phyloP scores from a whole-genome alignment of 495 filamentous ascomycete genomes.

The Xylaria acuta region DNA sequence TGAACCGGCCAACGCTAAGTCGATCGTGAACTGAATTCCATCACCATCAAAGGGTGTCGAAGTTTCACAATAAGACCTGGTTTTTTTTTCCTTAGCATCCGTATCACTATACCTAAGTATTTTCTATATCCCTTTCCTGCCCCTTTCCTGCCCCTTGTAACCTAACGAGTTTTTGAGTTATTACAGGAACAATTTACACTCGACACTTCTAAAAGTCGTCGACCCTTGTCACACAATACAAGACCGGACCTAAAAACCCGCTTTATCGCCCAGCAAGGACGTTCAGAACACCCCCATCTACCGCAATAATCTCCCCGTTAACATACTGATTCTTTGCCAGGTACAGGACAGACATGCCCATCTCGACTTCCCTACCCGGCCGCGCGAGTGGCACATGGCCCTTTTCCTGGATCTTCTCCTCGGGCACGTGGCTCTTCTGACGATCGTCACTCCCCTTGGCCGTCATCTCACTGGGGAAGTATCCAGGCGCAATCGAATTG shows the following conservation, averaged over 20 bases:
- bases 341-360: slow-evolving; percentile 63
- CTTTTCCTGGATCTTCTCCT: slow-evolving; percentile 58
- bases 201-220: not conserved
- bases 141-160: not conserved
- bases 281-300: slow-evolving; percentile 64
- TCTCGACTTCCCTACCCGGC: slow-evolving; percentile 61
- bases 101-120: not conserved
- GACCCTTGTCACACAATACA: not conserved
- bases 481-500: slow-evolving; percentile 70
- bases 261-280: slow-evolving; percentile 38
- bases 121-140: not conserved
- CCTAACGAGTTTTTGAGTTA: not conserved
- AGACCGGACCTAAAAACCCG: not conserved
- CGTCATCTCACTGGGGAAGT: slow-evolving; percentile 71
- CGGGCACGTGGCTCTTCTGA: slow-evolving; percentile 59
- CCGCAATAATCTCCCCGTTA: slow-evolving; percentile 65
- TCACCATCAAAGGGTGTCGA: not conserved
- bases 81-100: not conserved
- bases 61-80: not conserved
- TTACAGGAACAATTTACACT: not conserved
- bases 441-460: slow-evolving; percentile 59
- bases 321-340: slow-evolving; percentile 65
- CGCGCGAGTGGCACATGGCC: slow-evolving; percentile 59
- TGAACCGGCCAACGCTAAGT: not conserved
- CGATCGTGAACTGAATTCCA: not conserved